Percentiles rank a stretch among this genome's conserved stretches.
phyloP scores from a whole-genome alignment of 192 early-diverging fungal genomes.

The Linnemannia zychae region DNA sequence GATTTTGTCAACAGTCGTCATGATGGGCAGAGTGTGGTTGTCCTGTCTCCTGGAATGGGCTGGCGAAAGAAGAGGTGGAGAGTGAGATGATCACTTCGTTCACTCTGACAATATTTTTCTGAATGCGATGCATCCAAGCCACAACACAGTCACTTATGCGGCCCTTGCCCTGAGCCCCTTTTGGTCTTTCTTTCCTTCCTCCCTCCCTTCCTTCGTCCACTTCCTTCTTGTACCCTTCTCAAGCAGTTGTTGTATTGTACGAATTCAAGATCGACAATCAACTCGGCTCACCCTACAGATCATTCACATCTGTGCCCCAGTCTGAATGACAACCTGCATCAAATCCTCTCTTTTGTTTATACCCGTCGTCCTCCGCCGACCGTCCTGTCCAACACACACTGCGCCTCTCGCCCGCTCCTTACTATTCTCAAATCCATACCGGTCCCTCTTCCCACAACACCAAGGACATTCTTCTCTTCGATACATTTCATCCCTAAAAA shows the following conservation, averaged over 20 bases:
- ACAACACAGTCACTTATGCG: background rate
- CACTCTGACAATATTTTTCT: background rate
- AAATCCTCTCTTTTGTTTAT: background rate
- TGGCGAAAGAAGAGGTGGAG: background rate
- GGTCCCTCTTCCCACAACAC: background rate
- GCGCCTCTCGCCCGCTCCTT: background rate
- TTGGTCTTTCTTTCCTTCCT: background rate
- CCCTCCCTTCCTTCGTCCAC: background rate
- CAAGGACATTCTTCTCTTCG: background rate
- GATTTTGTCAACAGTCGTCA: constrained; percentile 58
- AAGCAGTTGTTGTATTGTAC: background rate
- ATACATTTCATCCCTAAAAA: background rate
- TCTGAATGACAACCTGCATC: background rate
- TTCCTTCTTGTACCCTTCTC: background rate
- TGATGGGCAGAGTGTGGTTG: constrained; percentile 12
- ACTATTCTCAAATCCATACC: background rate
- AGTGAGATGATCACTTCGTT: background rate
- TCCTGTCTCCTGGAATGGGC: background rate
- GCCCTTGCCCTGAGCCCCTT: background rate
- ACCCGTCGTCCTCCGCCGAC: constrained; percentile 1
- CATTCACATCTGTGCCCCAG: background rate
- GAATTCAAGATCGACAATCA: background rate
- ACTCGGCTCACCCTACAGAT: background rate
- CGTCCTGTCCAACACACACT: background rate
- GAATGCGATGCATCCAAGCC: background rate